phyloP scores from a whole-genome alignment of 768 basidiomycete genomes.

The Lyophyllum shimeji region DNA sequence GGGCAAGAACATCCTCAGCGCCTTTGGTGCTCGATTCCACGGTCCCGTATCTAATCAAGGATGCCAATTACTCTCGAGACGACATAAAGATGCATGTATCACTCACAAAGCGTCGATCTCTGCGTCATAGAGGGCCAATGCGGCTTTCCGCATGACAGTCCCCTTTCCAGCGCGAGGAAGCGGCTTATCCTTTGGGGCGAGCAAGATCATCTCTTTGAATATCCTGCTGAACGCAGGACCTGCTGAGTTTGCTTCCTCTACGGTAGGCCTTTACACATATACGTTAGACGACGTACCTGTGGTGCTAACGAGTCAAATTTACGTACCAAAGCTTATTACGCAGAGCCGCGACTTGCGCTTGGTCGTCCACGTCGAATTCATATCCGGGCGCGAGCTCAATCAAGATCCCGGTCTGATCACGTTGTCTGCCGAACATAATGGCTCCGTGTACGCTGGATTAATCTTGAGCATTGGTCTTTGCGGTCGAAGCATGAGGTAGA shows the following conservation, averaged over 20 bases:
- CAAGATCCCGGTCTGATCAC: constrained; percentile 24
- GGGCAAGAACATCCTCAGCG: constrained; percentile 22
- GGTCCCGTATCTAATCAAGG: constrained; percentile 24
- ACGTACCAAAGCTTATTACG: constrained; percentile 33
- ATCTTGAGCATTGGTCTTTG: not conserved
- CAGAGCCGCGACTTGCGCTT: constrained; percentile 18
- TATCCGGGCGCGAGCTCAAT: constrained; percentile 20
- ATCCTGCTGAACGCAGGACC: constrained; percentile 42
- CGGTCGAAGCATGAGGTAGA: not conserved
- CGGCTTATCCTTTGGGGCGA: constrained; percentile 38
- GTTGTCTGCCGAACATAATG: constrained; percentile 39
- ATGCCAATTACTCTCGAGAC: not conserved
- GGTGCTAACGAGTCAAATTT: not conserved
- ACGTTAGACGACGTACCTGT: not conserved
- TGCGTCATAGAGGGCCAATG: constrained; percentile 34
- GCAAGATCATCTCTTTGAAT: constrained; percentile 52
- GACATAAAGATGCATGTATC: not conserved
- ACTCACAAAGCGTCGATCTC: constrained; percentile 41
- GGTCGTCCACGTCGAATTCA: constrained; percentile 22
- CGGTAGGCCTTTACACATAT: constrained; percentile 26
- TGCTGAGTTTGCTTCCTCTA: constrained; percentile 41
- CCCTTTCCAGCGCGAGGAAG: constrained; percentile 47
- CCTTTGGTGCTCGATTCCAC: constrained; percentile 22
- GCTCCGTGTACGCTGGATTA: constrained; percentile 18
- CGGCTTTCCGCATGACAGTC: constrained; percentile 40